Conservation (phyloP, 2,329 filamentous ascomycete genomes). For the Cladosporium sp. region DNA sequence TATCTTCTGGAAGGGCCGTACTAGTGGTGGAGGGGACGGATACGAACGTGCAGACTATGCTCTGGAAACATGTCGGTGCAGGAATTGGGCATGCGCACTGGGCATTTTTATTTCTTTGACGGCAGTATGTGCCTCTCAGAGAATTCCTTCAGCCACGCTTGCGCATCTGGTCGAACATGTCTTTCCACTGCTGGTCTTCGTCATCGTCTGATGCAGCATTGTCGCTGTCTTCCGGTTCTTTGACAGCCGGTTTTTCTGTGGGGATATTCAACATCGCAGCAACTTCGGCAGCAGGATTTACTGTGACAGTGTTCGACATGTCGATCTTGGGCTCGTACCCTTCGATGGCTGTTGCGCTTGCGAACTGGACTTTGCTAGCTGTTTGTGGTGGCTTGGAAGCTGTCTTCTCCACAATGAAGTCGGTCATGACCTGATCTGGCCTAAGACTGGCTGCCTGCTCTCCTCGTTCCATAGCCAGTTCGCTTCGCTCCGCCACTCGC, state of each 20-base stretch:
- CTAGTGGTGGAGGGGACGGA: too few species aligned
- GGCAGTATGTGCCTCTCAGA: too few species aligned
- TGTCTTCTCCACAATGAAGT: conserved; percentile 31
- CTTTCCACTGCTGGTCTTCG: conserved; percentile 14
- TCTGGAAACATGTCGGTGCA: too few species aligned
- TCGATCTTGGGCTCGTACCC: conserved; percentile 8
- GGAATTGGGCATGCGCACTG: too few species aligned
- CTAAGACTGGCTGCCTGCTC: conserved; percentile 31
- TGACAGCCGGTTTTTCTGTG: not conserved
- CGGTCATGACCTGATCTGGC: conserved; percentile 30
- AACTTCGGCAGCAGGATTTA: not conserved
- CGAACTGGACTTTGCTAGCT: not conserved
- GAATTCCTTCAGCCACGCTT: not conserved
- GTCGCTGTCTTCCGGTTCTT: not conserved
- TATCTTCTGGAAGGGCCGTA: too few species aligned
- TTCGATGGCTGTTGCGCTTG: conserved; percentile 6
- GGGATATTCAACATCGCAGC: conserved; percentile 3
- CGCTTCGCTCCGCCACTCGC: conserved; percentile 24
- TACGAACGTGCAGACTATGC: too few species aligned
- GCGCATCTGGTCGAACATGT: conserved; percentile 12
- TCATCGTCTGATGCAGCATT: not conserved
- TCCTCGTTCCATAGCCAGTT: conserved; percentile 43
- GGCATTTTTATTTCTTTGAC: too few species aligned
- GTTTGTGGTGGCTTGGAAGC: not conserved
- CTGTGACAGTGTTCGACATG: not conserved